A percentile compares a stretch with the other conserved stretches of the same genome.
These are phyloP conservation scores for Cryphonectria japonica DNA, from an alignment of 2,329 filamentous ascomycete genomes.

Conservation along the genomic window DNA sequence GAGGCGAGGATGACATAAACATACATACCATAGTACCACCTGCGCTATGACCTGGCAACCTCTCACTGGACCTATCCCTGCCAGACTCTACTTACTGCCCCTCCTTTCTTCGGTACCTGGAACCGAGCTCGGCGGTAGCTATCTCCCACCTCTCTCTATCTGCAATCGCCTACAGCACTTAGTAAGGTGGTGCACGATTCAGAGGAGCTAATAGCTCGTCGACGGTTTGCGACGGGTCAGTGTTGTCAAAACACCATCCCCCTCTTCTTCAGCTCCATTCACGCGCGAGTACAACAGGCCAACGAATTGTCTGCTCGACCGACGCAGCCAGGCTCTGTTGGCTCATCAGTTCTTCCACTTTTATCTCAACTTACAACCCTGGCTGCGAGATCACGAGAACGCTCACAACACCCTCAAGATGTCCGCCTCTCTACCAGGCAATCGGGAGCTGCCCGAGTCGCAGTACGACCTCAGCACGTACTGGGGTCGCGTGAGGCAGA, in stretches of 20 bases:
- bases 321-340: background rate
- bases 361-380: background rate
- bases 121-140: conserved; percentile 27
- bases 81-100: background rate
- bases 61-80: conserved; percentile 13
- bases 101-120: conserved; percentile 13
- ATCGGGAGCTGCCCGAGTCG: conserved; percentile 84
- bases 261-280: background rate
- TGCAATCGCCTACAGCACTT: background rate
- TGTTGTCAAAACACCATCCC: conserved; percentile 5
- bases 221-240: conserved; percentile 26
- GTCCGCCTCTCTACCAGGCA: conserved; percentile 68
- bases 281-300: background rate
- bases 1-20: conserved; percentile 19
- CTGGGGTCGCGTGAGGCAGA: conserved; percentile 91
- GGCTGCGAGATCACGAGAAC: background rate
- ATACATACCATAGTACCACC: background rate
- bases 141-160: background rate
- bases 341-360: background rate
- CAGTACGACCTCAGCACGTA: conserved; percentile 93
- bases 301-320: background rate
- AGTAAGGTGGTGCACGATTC: background rate
- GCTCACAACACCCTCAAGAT: conserved; percentile 44
- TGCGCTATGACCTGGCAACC: conserved; percentile 20
- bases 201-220: background rate